Evolutionary conservation across 768 basidiomycete genomes (phyloP), one percentile per base, ranked within the genome.

Genomic region (Lyophyllum decastes): DNA sequence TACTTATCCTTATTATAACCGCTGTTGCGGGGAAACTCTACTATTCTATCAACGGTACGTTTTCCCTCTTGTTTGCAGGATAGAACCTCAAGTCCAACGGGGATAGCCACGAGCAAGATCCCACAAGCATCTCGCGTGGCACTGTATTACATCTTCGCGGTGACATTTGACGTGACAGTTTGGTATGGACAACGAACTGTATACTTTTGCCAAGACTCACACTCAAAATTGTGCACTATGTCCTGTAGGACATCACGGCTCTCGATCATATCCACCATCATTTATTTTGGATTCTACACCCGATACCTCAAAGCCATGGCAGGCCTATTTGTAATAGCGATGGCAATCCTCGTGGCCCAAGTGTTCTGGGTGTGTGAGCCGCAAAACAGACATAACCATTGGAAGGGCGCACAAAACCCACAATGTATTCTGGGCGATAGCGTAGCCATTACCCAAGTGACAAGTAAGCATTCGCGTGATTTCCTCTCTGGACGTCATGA

Each of bases 351-450:
- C 19, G 45, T 54, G 19, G 47, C 58, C 7, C 48, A 50, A 35
- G 33, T 59, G 9, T 41, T 59, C 21, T 54, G 58, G 52, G 58
- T 59, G 8, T 59, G 58, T 34, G 52, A 50, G 24, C 47, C 40
- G 2, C 52, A 58, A n/a, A 21, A 58, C 27, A 22, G 7, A 4
- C 34, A n/a, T 14, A 58, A 51, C 22, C 59, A 60, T 30, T 60
- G 59, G 58, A 59, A 59, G 41, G 14, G 25, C 9, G 48, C n/a
- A 43, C 52, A 30, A 34, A 19, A 54, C 21, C 52, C 53, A 0
- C 53, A 55, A 25, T 59, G 58, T 38, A n/a, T 30, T 3, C 49
- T 59, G 9, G 54, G 54, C 12, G 16, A 27, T 27, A 38, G 54
- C 9, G 59, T 55, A 1, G 59, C 43, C 12, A 60, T 52, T 24